Evolutionary conservation across 2,329 filamentous ascomycete genomes (phyloP).

Genomic region (Aspergillus alliaceus): DNA sequence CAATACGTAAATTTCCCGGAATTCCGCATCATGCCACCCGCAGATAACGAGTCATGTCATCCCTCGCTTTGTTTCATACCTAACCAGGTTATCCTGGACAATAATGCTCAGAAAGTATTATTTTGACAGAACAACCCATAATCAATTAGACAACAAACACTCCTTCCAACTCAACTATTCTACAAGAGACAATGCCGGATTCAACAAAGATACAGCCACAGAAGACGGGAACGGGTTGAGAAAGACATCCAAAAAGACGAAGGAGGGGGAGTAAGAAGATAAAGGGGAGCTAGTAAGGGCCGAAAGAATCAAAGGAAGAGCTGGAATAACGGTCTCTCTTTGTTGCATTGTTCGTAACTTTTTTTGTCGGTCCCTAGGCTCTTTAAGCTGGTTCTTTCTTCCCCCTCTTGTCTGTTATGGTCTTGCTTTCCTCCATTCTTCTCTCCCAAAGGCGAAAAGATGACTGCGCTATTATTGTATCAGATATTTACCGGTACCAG

Average conservation of each 20-base stretch:
- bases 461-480: conserved; percentile 17
- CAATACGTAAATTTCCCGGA: neutral
- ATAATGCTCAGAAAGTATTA: too few relatives aligned
- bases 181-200: conserved; percentile 21
- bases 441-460: conserved; percentile 6
- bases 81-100: too few relatives aligned
- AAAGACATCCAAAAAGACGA: conserved; percentile 2
- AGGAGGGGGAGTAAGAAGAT: neutral
- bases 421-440: neutral
- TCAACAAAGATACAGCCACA: conserved; percentile 15
- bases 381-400: neutral
- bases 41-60: neutral
- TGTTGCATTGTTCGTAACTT: neutral
- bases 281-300: neutral
- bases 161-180: conserved; percentile 23
- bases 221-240: conserved; percentile 4
- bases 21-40: conserved; percentile 6
- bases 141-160: conserved; percentile 16
- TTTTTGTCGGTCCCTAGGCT: neutral
- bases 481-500: conserved; percentile 61
- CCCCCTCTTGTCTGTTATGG: neutral
- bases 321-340: neutral
- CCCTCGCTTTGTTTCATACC: neutral
- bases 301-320: neutral
- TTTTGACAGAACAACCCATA: conserved; percentile 16